A percentile compares a stretch with the other conserved stretches of the same genome.
These are phyloP conservation scores for Pelargonium nanum DNA, from an alignment of 345 rosid species.

Conservation along the genomic window DNA sequence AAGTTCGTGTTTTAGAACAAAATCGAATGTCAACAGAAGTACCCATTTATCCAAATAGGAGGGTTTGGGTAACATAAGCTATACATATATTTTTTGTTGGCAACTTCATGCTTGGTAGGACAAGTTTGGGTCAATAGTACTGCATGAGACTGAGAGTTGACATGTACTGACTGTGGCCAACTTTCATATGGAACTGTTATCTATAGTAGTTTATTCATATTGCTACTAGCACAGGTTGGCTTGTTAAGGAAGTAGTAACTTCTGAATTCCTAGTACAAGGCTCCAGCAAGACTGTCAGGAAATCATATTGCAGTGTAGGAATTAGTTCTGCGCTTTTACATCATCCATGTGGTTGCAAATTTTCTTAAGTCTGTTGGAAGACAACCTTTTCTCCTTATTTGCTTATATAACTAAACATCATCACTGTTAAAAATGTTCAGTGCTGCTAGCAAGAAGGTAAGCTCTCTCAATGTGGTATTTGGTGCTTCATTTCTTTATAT, in stretches of 20 bases:
- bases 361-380: background rate
- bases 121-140: background rate
- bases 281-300: too few relatives aligned
- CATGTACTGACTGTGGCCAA: background rate
- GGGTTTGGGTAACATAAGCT: background rate
- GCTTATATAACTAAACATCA: background rate
- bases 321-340: too few relatives aligned
- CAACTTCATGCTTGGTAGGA: background rate
- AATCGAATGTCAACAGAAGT: background rate
- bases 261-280: background rate
- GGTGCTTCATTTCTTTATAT: too few relatives aligned
- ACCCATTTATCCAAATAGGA: background rate
- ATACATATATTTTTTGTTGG: background rate
- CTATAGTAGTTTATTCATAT: background rate
- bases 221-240: background rate
- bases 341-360: too few relatives aligned
- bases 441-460: too few relatives aligned
- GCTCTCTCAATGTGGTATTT: too few relatives aligned
- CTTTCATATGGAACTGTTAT: background rate
- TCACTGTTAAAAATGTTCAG: background rate
- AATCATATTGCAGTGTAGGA: too few relatives aligned
- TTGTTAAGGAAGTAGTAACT: background rate
- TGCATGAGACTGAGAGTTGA: background rate
- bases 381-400: background rate
- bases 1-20: background rate